Evolutionary conservation across 768 basidiomycete genomes (phyloP).

Genomic region (Strobilomyces echinocephalus): DNA sequence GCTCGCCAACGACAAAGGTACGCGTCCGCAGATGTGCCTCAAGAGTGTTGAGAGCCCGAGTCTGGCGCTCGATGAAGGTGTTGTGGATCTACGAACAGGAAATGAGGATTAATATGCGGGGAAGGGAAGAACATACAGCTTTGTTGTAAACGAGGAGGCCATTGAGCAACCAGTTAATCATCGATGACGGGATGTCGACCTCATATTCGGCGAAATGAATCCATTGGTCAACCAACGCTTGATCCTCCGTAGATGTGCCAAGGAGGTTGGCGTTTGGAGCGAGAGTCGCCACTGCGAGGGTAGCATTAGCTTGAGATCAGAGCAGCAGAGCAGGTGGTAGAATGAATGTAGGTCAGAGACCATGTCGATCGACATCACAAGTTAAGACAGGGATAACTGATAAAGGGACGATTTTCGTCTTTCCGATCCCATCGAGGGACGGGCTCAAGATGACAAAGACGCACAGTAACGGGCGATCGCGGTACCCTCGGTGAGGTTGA

Average conservation of each 20-base stretch:
- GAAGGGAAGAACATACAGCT: slow-evolving; percentile 46
- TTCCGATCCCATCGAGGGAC: slow-evolving; percentile 15
- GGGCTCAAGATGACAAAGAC: slow-evolving; percentile 33
- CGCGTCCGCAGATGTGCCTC: slow-evolving; percentile 68
- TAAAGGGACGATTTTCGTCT: slow-evolving; percentile 31
- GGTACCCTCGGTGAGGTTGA: slow-evolving; percentile 69
- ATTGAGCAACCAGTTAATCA: slow-evolving; percentile 40
- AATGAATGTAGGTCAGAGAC: slow-evolving; percentile 7
- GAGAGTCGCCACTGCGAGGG: slow-evolving; percentile 60
- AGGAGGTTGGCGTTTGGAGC: slow-evolving; percentile 78
- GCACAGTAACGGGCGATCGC: slow-evolving; percentile 88
- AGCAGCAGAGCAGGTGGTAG: slow-evolving; percentile 1
- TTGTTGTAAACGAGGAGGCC: slow-evolving; percentile 75
- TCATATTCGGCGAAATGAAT: slow-evolving; percentile 67
- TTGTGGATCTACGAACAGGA: slow-evolving; percentile 50
- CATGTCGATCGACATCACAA: slow-evolving; percentile 42
- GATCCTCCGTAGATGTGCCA: slow-evolving; percentile 57
- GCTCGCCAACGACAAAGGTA: slow-evolving; percentile 91
- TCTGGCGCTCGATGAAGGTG: slow-evolving; percentile 46
- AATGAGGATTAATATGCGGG: background rate
- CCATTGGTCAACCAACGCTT: slow-evolving; percentile 86
- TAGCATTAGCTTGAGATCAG: slow-evolving; percentile 14
- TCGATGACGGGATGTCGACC: slow-evolving; percentile 38
- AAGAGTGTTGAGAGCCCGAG: slow-evolving; percentile 58
- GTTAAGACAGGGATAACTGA: slow-evolving; percentile 78